These are phyloP conservation scores for Neurospora sp. DNA, from an alignment of 495 filamentous ascomycete genomes.

Conservation along the genomic window DNA sequence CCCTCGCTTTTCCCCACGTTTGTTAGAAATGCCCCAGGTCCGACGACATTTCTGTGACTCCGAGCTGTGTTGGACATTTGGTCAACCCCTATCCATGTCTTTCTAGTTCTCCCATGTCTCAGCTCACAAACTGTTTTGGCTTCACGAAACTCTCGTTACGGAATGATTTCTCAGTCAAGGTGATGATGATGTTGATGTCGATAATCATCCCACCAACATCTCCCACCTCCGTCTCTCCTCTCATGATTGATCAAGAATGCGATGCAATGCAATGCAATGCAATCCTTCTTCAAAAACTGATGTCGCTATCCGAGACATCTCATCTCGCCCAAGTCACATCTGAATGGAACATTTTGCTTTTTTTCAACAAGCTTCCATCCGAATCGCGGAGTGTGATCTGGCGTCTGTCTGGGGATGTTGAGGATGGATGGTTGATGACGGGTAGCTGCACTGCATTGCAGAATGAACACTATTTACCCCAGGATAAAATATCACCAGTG, in stretches of 20 bases:
- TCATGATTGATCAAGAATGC: neutral
- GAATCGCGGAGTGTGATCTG: no score
- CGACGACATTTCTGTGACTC: neutral
- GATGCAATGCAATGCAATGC: neutral
- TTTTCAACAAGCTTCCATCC: neutral
- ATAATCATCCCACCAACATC: neutral
- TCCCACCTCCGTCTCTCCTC: neutral
- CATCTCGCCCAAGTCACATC: neutral
- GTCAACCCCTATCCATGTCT: neutral
- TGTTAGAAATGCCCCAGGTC: neutral
- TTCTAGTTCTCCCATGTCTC: neutral
- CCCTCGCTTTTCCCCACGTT: neutral
- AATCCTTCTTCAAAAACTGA: no score
- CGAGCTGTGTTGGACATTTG: neutral
- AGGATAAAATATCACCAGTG: no score
- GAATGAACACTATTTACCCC: no score
- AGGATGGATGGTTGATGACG: no score
- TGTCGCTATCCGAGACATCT: neutral
- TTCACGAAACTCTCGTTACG: neutral
- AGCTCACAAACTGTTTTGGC: neutral
- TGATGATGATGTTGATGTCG: neutral
- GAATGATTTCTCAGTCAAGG: neutral
- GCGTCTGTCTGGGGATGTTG: no score
- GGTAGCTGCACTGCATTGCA: no score
- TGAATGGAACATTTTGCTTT: neutral